A percentile compares a stretch with the other conserved stretches of the same genome.
Conservation (phyloP, 768 basidiomycete species). For the Termitomyces bulborhizus region DNA sequence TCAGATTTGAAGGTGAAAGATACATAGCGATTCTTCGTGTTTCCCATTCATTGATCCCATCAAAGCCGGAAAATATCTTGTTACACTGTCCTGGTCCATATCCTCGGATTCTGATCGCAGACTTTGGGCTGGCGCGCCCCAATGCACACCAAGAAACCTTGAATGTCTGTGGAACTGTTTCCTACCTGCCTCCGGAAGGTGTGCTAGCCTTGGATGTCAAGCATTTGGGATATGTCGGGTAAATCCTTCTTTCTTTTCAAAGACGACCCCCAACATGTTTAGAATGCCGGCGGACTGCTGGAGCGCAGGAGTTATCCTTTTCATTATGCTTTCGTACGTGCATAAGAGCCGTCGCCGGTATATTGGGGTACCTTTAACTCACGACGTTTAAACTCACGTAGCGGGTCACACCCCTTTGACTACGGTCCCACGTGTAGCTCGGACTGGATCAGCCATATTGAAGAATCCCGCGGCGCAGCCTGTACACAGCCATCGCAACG, state of each 20-base stretch:
- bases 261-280: neutral
- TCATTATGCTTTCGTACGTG: slow-evolving; percentile 78
- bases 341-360: neutral
- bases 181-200: slow-evolving; percentile 83
- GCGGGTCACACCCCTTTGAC: slow-evolving; percentile 77
- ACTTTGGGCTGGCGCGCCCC: slow-evolving; percentile 80
- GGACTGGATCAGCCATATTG: slow-evolving; percentile 29
- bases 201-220: slow-evolving; percentile 73
- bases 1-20: slow-evolving; percentile 17
- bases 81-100: slow-evolving; percentile 76
- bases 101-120: slow-evolving; percentile 79
- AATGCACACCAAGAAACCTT: slow-evolving; percentile 77
- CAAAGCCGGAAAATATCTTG: slow-evolving; percentile 79
- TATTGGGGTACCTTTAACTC: neutral
- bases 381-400: slow-evolving; percentile 19
- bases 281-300: slow-evolving; percentile 91
- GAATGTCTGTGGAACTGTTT: slow-evolving; percentile 84
- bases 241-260: slow-evolving; percentile 1
- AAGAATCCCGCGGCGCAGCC: slow-evolving; percentile 24
- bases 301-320: slow-evolving; percentile 79
- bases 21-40: neutral
- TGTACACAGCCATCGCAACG: slow-evolving; percentile 33
- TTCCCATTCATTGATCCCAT: neutral
- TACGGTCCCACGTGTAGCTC: slow-evolving; percentile 35
- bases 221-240: slow-evolving; percentile 62